Percentiles rank a stretch among this genome's conserved stretches.
Evolutionary conservation across 2,329 filamentous ascomycete genomes (phyloP).

Genomic region (Coleophoma cylindrospora): DNA sequence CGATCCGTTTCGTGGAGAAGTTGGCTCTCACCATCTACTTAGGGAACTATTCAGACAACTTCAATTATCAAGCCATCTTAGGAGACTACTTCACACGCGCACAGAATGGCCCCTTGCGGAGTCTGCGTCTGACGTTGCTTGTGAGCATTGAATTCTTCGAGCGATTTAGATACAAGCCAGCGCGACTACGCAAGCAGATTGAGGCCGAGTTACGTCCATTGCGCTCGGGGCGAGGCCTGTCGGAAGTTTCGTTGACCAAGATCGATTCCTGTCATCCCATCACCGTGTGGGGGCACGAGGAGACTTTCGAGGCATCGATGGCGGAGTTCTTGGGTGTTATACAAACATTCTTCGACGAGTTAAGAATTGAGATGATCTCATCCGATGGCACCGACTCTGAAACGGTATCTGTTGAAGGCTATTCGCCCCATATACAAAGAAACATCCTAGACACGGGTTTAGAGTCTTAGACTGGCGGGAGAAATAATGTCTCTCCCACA

Average conservation of each 20-base stretch:
- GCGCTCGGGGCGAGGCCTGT: neutral
- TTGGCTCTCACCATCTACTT: neutral
- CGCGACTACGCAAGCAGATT: neutral
- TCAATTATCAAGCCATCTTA: neutral
- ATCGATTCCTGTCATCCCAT: neutral
- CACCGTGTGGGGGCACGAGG: neutral
- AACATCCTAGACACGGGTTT: too few relatives aligned
- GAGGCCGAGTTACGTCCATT: neutral
- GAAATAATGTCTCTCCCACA: too few relatives aligned
- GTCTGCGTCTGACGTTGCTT: neutral
- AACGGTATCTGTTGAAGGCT: too few relatives aligned
- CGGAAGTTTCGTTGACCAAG: neutral
- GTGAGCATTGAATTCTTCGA: conserved; percentile 1
- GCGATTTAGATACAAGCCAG: neutral
- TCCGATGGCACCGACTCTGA: neutral
- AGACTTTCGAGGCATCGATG: neutral
- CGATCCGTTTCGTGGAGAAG: neutral
- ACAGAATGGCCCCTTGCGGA: neutral
- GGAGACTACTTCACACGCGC: neutral
- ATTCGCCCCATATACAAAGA: too few relatives aligned
- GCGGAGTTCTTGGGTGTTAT: neutral
- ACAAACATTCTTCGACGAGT: neutral
- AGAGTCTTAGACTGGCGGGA: too few relatives aligned
- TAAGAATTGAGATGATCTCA: neutral
- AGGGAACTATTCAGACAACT: neutral